A percentile compares a stretch with the other conserved stretches of the same genome.
Conservation (phyloP, 345 rosid genomes). For the Citropsis articulata region DNA sequence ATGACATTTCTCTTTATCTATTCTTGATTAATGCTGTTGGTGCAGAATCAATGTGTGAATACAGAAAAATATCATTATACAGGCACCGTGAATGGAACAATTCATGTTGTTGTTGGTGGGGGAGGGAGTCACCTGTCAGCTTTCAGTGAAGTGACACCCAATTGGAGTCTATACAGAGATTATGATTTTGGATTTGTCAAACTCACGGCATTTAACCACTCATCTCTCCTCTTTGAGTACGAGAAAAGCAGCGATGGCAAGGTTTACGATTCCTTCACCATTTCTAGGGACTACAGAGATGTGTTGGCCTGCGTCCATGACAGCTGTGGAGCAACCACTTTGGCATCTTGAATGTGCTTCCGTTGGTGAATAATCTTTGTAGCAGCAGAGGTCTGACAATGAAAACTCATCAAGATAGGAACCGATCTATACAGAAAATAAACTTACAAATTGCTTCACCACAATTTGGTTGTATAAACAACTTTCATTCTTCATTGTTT, state of each 20-base stretch:
- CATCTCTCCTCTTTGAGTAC: conserved; percentile 83
- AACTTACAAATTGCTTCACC: too few relatives aligned
- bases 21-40: conserved; percentile 9
- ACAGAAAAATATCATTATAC: conserved; percentile 52
- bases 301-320: conserved; percentile 77
- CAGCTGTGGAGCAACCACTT: conserved; percentile 61
- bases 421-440: not conserved
- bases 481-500: too few relatives aligned
- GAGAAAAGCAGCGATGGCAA: conserved; percentile 74
- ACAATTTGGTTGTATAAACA: not conserved
- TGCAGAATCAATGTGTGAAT: conserved; percentile 70
- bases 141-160: conserved; percentile 47
- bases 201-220: conserved; percentile 70
- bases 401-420: not conserved
- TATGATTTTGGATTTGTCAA: conserved; percentile 78
- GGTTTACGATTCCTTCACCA: conserved; percentile 77
- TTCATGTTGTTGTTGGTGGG: conserved; percentile 89
- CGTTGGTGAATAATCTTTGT: not conserved
- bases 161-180: conserved; percentile 79
- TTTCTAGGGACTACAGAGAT: conserved; percentile 82
- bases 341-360: conserved; percentile 41
- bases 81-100: conserved; percentile 69
- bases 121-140: conserved; percentile 69
- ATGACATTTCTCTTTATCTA: not conserved
- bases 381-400: not conserved